Evolutionary conservation across 805 yeast species (phyloP).

Genomic region (Myxozyma neglecta): DNA sequence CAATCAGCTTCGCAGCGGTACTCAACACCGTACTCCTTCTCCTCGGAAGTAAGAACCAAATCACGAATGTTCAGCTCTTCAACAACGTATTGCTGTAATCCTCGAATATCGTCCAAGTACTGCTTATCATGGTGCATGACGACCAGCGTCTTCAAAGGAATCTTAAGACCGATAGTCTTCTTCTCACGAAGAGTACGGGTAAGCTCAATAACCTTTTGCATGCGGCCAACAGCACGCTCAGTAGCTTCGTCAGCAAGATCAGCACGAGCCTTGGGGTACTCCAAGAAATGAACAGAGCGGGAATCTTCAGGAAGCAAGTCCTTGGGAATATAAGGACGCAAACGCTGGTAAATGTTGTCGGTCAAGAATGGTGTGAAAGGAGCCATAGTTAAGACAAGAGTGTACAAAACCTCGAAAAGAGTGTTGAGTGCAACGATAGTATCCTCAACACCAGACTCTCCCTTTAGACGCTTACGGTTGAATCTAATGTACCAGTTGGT

Average conservation of each 20-base stretch:
- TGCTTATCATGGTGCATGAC: constrained; percentile 75
- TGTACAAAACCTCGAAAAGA: constrained; percentile 83
- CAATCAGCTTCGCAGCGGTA: constrained; percentile 97
- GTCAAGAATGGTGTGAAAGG: constrained; percentile 97
- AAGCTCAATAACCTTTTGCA: constrained; percentile 95
- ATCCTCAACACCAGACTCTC: constrained; percentile 83
- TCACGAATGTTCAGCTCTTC: constrained; percentile 95
- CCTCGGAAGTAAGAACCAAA: constrained; percentile 83
- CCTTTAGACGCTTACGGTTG: constrained; percentile 97
- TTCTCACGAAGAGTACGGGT: constrained; percentile 97
- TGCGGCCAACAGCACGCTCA: constrained; percentile 85
- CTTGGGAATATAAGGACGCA: constrained; percentile 55
- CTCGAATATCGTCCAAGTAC: constrained; percentile 75
- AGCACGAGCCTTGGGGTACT: constrained; percentile 81
- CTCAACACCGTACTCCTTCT: constrained; percentile 85
- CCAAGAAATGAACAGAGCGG: constrained; percentile 89
- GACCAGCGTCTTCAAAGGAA: constrained; percentile 86
- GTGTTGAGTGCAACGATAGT: constrained; percentile 86
- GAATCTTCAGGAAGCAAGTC: constrained; percentile 56
- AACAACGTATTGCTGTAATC: constrained; percentile 71
- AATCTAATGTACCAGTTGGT: constrained; percentile 99
- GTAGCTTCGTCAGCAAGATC: constrained; percentile 79
- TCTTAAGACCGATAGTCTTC: constrained; percentile 88
- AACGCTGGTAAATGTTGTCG: constrained; percentile 79
- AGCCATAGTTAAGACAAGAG: constrained; percentile 93